Evolutionary conservation across 495 filamentous ascomycete species (phyloP).

Genomic region (Bryoglossum gracile): DNA sequence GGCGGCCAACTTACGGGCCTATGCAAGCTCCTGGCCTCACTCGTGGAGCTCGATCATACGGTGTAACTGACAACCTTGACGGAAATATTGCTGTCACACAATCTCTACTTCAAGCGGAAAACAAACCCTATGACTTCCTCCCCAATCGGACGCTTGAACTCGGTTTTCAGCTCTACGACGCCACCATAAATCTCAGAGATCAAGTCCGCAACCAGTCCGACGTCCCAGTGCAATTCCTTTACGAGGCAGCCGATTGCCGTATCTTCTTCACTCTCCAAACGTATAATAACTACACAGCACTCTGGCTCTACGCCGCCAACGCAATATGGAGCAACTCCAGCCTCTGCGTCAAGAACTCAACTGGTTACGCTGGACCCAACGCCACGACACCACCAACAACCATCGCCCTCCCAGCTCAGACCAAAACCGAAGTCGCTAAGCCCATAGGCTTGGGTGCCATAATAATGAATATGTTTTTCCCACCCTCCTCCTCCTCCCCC

Average conservation of each 20-base stretch:
- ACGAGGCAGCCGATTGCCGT: slow-evolving; percentile 46
- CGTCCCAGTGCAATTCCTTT: slow-evolving; percentile 45
- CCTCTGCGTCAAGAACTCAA: slow-evolving; percentile 24
- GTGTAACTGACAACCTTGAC: slow-evolving; percentile 23
- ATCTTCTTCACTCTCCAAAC: slow-evolving; percentile 46
- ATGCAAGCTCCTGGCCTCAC: slow-evolving; percentile 37
- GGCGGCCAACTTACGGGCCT: slow-evolving; percentile 33
- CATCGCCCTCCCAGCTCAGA: background rate
- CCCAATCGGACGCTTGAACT: slow-evolving; percentile 23
- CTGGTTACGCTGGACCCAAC: background rate
- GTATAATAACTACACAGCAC: slow-evolving; percentile 31
- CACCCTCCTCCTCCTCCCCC: background rate
- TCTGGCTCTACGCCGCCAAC: slow-evolving; percentile 37
- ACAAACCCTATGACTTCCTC: slow-evolving; percentile 19
- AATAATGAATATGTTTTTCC: background rate
- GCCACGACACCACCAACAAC: background rate
- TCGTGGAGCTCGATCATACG: slow-evolving; percentile 27
- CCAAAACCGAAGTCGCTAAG: background rate
- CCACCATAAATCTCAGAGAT: slow-evolving; percentile 35
- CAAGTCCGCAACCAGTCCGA: slow-evolving; percentile 26
- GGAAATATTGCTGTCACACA: slow-evolving; percentile 25
- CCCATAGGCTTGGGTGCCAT: background rate
- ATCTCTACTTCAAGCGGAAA: slow-evolving; percentile 15
- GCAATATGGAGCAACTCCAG: slow-evolving; percentile 23
- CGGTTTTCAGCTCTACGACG: slow-evolving; percentile 28